phyloP scores from a whole-genome alignment of 139 green algal genomes.

The Chlamydomonas incerta region DNA sequence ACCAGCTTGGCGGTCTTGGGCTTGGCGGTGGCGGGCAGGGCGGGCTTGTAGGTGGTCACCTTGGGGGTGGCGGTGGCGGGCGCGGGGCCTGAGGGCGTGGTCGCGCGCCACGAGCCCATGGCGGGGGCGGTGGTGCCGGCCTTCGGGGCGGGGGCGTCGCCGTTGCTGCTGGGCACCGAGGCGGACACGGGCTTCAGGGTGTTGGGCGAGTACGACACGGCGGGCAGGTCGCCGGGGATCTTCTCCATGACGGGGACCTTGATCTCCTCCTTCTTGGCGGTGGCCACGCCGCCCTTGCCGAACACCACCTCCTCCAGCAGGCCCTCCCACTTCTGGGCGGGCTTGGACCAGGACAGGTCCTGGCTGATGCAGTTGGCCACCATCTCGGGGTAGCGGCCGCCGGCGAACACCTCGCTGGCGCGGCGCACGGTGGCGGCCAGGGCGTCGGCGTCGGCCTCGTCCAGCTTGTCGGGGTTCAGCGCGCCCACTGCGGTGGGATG shows the following conservation, averaged over 20 bases:
- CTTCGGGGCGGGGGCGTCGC: neutral
- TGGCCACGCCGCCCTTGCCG: conserved; percentile 8
- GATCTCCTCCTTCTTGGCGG: conserved; percentile 47
- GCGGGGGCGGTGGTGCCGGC: neutral
- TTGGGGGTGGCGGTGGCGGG: neutral
- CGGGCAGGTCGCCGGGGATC: conserved; percentile 45
- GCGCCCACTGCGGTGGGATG: conserved; percentile 64
- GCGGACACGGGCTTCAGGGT: neutral
- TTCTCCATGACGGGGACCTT: conserved; percentile 53
- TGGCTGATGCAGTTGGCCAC: conserved; percentile 86
- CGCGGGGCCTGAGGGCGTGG: neutral
- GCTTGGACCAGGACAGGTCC: conserved; percentile 94
- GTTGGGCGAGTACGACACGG: conserved; percentile 19
- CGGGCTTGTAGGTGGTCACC: conserved; percentile 10
- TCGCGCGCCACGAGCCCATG: conserved; percentile 28
- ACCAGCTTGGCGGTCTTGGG: too few relatives aligned
- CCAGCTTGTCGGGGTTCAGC: conserved; percentile 84
- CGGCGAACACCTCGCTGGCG: conserved; percentile 75
- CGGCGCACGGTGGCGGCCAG: conserved; percentile 77
- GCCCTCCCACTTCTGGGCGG: conserved; percentile 95
- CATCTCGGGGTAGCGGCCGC: conserved; percentile 89
- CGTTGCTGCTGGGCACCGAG: neutral
- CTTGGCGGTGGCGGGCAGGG: neutral
- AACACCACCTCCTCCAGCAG: conserved; percentile 78
- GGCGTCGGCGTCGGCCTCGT: conserved; percentile 81